A percentile compares a stretch with the other conserved stretches of the same genome.
Evolutionary conservation across 805 yeast genomes (phyloP).

Genomic region (Kazachstania bromeliacearum): DNA sequence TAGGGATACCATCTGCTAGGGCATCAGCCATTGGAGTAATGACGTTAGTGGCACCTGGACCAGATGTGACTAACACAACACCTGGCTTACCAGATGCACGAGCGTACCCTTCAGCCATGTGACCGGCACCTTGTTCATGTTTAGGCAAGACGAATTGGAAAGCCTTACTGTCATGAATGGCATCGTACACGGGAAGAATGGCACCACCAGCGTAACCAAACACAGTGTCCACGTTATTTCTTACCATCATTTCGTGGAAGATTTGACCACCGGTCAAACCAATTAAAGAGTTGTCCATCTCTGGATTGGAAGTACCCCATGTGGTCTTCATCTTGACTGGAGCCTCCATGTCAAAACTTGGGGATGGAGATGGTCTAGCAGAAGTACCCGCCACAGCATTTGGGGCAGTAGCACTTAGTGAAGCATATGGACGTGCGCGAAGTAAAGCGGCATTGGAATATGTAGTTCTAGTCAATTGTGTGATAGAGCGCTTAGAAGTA

Average conservation of each 20-base stretch:
- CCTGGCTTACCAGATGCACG: conserved; percentile 94
- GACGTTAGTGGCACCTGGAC: conserved; percentile 98
- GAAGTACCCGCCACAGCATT: not conserved
- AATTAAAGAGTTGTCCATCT: conserved; percentile 76
- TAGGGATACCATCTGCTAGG: conserved; percentile 91
- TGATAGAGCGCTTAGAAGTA: not conserved
- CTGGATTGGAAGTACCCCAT: conserved; percentile 7
- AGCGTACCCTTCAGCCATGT: conserved; percentile 99
- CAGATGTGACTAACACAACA: conserved; percentile 95
- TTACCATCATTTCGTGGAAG: conserved; percentile 96
- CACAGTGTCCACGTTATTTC: conserved; percentile 90
- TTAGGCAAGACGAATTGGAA: conserved; percentile 89
- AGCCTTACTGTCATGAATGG: conserved; percentile 82
- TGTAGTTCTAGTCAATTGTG: conserved; percentile 2
- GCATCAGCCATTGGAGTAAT: conserved; percentile 99
- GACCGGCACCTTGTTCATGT: conserved; percentile 99
- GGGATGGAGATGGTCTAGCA: conserved; percentile 30
- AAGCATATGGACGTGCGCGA: conserved; percentile 2
- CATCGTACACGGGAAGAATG: conserved; percentile 94
- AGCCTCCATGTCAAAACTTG: conserved; percentile 27
- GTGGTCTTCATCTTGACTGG: conserved; percentile 1
- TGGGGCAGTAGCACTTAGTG: not conserved
- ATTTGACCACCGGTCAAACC: conserved; percentile 98
- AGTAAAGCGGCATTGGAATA: conserved; percentile 2
- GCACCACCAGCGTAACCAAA: conserved; percentile 99